Base-by-base conservation (phyloP, 257 asterid species). In the Leonotis leonurus region DNA sequence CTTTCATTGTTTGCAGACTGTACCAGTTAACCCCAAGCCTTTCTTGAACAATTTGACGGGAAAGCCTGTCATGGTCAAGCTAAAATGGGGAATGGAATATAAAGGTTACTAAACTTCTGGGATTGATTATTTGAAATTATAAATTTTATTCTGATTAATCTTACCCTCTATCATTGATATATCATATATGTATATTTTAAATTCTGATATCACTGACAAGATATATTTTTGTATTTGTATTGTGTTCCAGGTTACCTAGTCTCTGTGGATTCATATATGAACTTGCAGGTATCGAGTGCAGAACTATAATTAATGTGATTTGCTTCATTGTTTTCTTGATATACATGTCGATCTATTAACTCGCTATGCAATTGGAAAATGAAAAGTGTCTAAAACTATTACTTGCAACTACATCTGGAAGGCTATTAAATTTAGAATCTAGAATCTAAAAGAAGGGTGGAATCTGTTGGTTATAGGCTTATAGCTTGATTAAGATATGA, bases 11-110 rank as follows among this genome's bases (percentile, higher is more conserved):
- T 29, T 84, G 83, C 80, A 89, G 99, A 87, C 97, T 35, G 96
- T 93, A 27, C 99, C 99, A 7, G 97, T 93, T 69, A 93, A 93
- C 69, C 99, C 99, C 5, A 93, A 93, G 81, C 99, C 99, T 32
- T 93, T 89, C 76, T 73, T 93, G 89, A 93, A 93, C 85, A 93
- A 87, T 71, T 82, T 93, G 81, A 93, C 95, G 53, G 99, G 97
- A 69, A 89, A 93, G 77, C 79, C 89, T 63, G 97, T 93, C 54
- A 89, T 87, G 87, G 99, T 89, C 20, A 93, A 93, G 69, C 96
- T 93, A 54, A 93, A 93, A 70, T 93, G 99, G 99, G 99, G 99
- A 64, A 87, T 93, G 95, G 96, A 89, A 65, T 89, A 93, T 79
- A 93, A 93, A 87, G 99, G 98, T 86, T 45, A 10, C 29, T 5